Percentiles rank a stretch among this genome's conserved stretches.
These are phyloP conservation scores for Fusarium sp. DNA, from an alignment of 2,329 filamentous ascomycete genomes.

Conservation along the genomic window DNA sequence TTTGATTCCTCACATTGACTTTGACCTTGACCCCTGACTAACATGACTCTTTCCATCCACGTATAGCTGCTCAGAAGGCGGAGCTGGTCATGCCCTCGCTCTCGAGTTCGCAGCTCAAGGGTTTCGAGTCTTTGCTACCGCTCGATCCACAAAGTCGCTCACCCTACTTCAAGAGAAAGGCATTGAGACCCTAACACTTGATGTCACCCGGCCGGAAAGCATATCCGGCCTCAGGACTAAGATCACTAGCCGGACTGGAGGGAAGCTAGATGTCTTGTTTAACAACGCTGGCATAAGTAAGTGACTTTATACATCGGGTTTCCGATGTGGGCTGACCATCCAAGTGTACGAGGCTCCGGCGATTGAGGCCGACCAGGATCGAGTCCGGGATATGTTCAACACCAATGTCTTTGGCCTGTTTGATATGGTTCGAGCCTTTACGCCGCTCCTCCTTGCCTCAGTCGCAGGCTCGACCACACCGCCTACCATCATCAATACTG, in stretches of 20 bases:
- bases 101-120: constrained; percentile 16
- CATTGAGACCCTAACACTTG: constrained; percentile 20
- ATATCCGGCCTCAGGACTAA: constrained; percentile 15
- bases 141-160: constrained; percentile 15
- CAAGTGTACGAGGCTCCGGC: constrained; percentile 22
- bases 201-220: constrained; percentile 22
- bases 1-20: background rate
- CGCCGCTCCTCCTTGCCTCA: constrained; percentile 16
- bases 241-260: constrained; percentile 12
- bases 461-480: background rate
- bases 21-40: background rate
- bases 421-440: constrained; percentile 20
- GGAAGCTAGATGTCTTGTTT: constrained; percentile 21
- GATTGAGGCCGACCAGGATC: constrained; percentile 12
- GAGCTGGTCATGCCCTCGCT: constrained; percentile 26
- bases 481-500: constrained; percentile 17
- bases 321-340: background rate
- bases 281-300: constrained; percentile 26
- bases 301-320: background rate
- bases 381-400: constrained; percentile 20
- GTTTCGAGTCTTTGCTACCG: constrained; percentile 28
- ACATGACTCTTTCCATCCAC: background rate
- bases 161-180: constrained; percentile 6
- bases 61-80: constrained; percentile 15
- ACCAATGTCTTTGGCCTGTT: constrained; percentile 28